Evolutionary conservation across 208 protist species (phyloP), one percentile per base, ranked within the genome.

Genomic region (Zelonia costaricensis): DNA sequence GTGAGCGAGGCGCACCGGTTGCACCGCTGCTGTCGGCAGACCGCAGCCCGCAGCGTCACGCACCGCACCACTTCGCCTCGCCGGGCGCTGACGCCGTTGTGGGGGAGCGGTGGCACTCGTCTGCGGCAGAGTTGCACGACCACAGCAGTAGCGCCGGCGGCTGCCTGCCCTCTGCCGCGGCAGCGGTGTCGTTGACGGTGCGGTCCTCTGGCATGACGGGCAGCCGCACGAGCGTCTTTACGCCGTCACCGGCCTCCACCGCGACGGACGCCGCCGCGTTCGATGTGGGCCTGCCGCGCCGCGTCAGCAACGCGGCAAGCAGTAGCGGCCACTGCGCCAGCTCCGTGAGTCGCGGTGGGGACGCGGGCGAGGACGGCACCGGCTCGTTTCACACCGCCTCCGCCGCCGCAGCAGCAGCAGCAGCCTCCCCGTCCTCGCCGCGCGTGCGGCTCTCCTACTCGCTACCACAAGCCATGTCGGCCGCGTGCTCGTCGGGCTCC

Each of bases 171-270:
- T n/a, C n/a, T n/a, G n/a, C n/a, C n/a, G n/a, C n/a, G n/a, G n/a
- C n/a, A n/a, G n/a, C 18, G 20, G 36, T 31, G 9, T 57, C 52
- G 5, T 15, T 57, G 12, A 15, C 22, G 28, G 36, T n/a, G 2
- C 36, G 36, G 10, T 45, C 52, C 15, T 23, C 13, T 15, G 25
- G 36, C 28, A 57, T 57, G 52, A 45, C 52, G 42, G 52, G 23
- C 22, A 57, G 36, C 13, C 36, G 52, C 36, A 57, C 36, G 30
- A 36, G 36, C 28, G 36, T 10, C 18, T 23, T 57, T 1, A 43
- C 36, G 22, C n/a, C 52, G 35, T 57, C 52, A 1, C 36, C 36
- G 13, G 35, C 31, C 33, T 43, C 52, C 22, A 57, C 52, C 3
- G 18, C 36, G 42, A 31, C 36, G 23, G 22, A n/a, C 13, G 23